phyloP scores from a whole-genome alignment of 371 early-diverging fungal species.

The Gilbertella persicaria region DNA sequence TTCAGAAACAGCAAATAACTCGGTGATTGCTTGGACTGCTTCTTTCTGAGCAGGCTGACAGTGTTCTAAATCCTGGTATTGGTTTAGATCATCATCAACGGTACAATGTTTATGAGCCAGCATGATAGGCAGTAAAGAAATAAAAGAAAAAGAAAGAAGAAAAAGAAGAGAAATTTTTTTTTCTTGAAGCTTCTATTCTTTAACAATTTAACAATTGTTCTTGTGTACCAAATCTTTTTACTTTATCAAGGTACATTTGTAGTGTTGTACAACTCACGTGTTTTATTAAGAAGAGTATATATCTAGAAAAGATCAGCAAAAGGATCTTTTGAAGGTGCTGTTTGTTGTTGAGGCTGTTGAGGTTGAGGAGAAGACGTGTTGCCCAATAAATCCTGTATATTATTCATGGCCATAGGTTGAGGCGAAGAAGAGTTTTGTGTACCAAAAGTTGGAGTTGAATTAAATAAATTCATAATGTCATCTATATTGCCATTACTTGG shows the following conservation, averaged over 20 bases:
- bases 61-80: too few relatives aligned
- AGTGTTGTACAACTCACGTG: not conserved
- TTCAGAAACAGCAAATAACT: too few relatives aligned
- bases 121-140: not conserved
- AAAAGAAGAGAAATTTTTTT: not conserved
- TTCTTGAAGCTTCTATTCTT: not conserved
- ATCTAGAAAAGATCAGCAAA: constrained; percentile 36
- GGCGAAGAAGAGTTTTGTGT: constrained; percentile 2
- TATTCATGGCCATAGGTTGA: constrained; percentile 14
- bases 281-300: constrained; percentile 2
- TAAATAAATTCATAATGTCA: constrained; percentile 43
- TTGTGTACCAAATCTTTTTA: not conserved
- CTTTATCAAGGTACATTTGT: too few relatives aligned
- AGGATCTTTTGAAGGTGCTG: constrained; percentile 25
- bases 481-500: constrained; percentile 24
- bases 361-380: not conserved
- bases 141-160: not conserved
- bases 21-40: too few relatives aligned
- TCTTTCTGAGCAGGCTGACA: too few relatives aligned
- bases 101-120: too few relatives aligned
- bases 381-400: constrained; percentile 26
- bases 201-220: not conserved
- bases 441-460: constrained; percentile 14
- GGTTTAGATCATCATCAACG: too few relatives aligned
- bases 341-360: constrained; percentile 7